phyloP scores from a whole-genome alignment of 257 asterid species.

The Parsonsia alboflavescens region DNA sequence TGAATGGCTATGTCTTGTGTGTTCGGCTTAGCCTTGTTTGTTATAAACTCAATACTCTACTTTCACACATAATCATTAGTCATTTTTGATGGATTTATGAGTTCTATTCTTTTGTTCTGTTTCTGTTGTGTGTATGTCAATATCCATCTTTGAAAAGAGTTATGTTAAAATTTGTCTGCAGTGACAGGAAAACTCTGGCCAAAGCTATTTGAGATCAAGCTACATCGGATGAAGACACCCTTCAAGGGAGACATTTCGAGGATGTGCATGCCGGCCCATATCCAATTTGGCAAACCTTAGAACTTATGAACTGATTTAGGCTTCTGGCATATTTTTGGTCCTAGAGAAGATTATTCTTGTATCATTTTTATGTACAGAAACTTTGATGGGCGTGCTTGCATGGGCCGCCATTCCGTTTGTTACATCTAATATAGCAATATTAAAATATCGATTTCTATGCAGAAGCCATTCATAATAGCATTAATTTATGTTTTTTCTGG shows the following conservation, averaged over 20 bases:
- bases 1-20: not conserved
- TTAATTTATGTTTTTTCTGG: no score
- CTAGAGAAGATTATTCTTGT: not conserved
- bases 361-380: slow-evolving; percentile 1
- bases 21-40: not conserved
- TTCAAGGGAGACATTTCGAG: slow-evolving; percentile 26
- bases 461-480: not conserved
- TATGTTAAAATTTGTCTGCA: slow-evolving; percentile 13
- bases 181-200: slow-evolving; percentile 49
- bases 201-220: slow-evolving; percentile 35
- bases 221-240: slow-evolving; percentile 29
- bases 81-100: not conserved
- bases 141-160: not conserved
- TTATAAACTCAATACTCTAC: not conserved
- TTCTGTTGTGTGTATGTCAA: not conserved
- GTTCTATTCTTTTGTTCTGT: not conserved
- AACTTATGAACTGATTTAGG: not conserved
- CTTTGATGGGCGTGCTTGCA: not conserved
- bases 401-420: not conserved
- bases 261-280: slow-evolving; percentile 22
- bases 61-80: not conserved
- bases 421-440: not conserved
- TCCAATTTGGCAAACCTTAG: not conserved
- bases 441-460: not conserved
- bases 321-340: not conserved